Evolutionary conservation across 2,329 filamentous ascomycete genomes (phyloP).

Genomic region (Pseudogymnoascus sp.): DNA sequence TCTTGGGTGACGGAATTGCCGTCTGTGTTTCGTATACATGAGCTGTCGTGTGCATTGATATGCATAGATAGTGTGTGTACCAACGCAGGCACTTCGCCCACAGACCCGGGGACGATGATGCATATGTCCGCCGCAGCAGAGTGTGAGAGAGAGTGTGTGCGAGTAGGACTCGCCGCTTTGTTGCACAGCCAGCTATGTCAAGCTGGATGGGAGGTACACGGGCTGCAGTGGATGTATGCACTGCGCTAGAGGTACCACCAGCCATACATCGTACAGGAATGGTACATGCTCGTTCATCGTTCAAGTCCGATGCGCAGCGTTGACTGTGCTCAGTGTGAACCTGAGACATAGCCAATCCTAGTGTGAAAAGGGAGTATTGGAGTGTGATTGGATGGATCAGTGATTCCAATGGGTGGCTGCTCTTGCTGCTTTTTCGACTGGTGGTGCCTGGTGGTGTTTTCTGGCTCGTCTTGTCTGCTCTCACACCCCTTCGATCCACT

Average conservation of each 20-base stretch:
- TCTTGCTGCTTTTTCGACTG: too few species aligned
- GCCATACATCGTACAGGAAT: neutral
- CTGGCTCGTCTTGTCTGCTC: neutral
- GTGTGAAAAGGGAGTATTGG: neutral
- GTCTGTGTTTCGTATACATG: slow-evolving; percentile 7
- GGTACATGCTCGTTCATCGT: neutral
- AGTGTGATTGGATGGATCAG: neutral
- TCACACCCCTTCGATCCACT: slow-evolving; percentile 6
- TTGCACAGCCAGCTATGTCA: neutral
- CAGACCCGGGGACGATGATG: slow-evolving; percentile 5
- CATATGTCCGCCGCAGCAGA: neutral
- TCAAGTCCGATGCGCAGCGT: neutral
- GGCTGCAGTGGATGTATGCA: slow-evolving; percentile 3
- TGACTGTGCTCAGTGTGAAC: neutral
- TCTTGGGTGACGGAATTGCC: neutral
- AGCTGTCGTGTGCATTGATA: slow-evolving; percentile 7
- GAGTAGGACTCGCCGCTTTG: slow-evolving; percentile 6
- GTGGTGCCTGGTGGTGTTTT: too few species aligned
- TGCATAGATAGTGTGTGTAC: neutral
- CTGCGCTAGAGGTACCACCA: slow-evolving; percentile 1
- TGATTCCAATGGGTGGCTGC: neutral
- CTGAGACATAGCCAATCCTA: slow-evolving; percentile 4
- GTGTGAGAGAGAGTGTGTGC: neutral
- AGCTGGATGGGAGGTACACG: neutral
- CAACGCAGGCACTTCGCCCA: slow-evolving; percentile 7